Base-by-base conservation (phyloP, 257 asterid species). In the Echium plantagineum region DNA sequence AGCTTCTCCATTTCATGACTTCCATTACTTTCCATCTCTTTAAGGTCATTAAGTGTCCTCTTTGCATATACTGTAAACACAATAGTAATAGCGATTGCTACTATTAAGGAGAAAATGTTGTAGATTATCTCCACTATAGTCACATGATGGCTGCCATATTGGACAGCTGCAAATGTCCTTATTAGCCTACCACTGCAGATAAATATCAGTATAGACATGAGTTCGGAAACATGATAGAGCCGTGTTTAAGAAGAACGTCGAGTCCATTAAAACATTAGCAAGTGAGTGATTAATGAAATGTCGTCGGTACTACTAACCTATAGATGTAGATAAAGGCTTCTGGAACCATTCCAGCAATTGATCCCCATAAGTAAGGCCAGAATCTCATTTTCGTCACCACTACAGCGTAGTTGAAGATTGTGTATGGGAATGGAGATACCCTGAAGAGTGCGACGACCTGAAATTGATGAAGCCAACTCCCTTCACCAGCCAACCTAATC, bases 321-420 rank as follows among this genome's bases (percentile, higher is more conserved):
- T 90, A 90, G 77, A 90, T 90, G 81, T 85, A 87, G 60, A 90
- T 79, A 79, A 90, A 90, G 73, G 97, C 78, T 73, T 90, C 97
- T 2, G 97, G 97, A 70, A 83, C 72, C 97, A 90, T 90, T 66
- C 97, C 97, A 1, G 91, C 81, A 49, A 87, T 62, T 31, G 97
- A 90, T 66, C 97, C 97, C 57, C 82, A 79, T 24, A 87, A 63
- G 61, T 90, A 90, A 22, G 97, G 97, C 96, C 96, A 90, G 76
- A 87, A 81, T 70, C 78, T 75, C 94, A 87, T 87, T 59, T 74
- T 81, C 19, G 97, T 90, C 63, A 80, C 96, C 64, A 85, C 96
- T 55, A 90, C 69, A 1, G 91, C 97, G 53, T 90, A 87, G 64
- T 90, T 87, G 81, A 90, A 90, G 66, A 90, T 82, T 2, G 96